Evolutionary conservation across 2,329 filamentous ascomycete genomes (phyloP).

Genomic region (Teratosphaeria viscida): DNA sequence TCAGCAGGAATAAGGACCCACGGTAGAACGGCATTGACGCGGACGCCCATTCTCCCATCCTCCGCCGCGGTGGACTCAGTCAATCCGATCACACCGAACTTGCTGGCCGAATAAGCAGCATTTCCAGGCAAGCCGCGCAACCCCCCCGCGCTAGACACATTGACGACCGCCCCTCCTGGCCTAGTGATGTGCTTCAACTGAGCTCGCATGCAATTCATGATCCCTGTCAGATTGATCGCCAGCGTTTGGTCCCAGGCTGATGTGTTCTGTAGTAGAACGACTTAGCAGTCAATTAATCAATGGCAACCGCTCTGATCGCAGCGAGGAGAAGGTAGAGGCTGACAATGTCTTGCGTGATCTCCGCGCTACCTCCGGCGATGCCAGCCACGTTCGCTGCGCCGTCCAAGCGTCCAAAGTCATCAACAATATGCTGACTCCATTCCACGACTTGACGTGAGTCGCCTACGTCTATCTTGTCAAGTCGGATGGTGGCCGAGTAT

Average conservation of each 20-base stretch:
- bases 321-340: background rate
- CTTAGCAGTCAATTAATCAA: background rate
- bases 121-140: conserved; percentile 13
- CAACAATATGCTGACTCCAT: conserved; percentile 26
- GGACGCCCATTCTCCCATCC: conserved; percentile 10
- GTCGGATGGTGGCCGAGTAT: background rate
- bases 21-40: conserved; percentile 11
- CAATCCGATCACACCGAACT: conserved; percentile 16
- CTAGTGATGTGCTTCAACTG: conserved; percentile 32
- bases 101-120: conserved; percentile 7
- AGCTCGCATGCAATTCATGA: conserved; percentile 43
- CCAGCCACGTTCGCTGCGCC: conserved; percentile 38
- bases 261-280: background rate
- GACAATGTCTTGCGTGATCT: background rate
- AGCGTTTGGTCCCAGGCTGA: conserved; percentile 43
- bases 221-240: conserved; percentile 47
- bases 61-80: conserved; percentile 12
- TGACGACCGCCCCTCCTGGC: conserved; percentile 2
- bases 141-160: conserved; percentile 31
- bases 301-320: background rate
- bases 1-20: background rate
- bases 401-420: conserved; percentile 27
- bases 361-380: conserved; percentile 15
- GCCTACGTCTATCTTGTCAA: conserved; percentile 17
- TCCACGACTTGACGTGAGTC: conserved; percentile 20